These are phyloP conservation scores for Russula lepida DNA, from an alignment of 768 basidiomycete genomes.

Conservation along the genomic window DNA sequence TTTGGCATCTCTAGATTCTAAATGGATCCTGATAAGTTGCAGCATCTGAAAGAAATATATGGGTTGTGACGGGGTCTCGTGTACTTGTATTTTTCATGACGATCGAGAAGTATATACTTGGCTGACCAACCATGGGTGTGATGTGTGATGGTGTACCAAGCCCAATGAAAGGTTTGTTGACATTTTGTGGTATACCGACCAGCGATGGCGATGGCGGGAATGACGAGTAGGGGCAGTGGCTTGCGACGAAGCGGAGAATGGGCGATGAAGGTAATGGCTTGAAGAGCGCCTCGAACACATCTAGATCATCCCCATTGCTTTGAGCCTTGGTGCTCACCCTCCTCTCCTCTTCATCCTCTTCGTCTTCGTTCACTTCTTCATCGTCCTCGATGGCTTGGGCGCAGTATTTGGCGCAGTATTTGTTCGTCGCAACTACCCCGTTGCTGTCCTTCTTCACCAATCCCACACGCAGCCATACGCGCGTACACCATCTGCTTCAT, in stretches of 20 bases:
- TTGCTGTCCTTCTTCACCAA: background rate
- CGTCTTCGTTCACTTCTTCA: constrained; percentile 1
- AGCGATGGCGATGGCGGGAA: background rate
- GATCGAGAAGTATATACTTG: too few species aligned
- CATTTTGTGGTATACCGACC: too few species aligned
- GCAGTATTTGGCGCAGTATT: background rate
- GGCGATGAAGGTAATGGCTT: background rate
- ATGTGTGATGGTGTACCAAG: too few species aligned
- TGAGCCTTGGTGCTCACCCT: background rate
- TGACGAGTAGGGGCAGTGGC: background rate
- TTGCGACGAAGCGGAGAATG: too few species aligned
- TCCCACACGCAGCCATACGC: background rate
- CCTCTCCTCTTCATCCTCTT: background rate
- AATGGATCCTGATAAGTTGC: too few species aligned
- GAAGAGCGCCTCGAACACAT: background rate
- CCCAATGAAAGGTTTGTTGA: too few species aligned
- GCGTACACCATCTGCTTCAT: background rate
- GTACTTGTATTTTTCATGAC: too few species aligned
- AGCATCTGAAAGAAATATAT: too few species aligned
- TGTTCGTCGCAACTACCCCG: background rate
- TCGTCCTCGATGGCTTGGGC: background rate
- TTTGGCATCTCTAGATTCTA: too few species aligned
- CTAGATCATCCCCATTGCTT: background rate
- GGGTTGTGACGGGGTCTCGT: too few species aligned
- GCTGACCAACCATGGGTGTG: too few species aligned